Evolutionary conservation across 2,329 filamentous ascomycete genomes (phyloP).

Genomic region (Aspergillus bombycis): DNA sequence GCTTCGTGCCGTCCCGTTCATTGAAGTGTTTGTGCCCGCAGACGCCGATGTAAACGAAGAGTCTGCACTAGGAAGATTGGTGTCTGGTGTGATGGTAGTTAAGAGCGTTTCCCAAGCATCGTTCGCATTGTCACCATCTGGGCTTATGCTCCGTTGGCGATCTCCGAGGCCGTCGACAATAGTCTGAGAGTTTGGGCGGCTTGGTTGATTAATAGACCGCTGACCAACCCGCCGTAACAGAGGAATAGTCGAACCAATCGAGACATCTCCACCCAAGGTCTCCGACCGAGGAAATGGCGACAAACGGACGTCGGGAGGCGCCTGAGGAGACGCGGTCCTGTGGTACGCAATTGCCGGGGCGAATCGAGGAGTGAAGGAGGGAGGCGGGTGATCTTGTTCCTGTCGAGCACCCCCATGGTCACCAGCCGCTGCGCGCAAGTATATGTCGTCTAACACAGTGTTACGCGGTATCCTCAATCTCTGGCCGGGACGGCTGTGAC

Average conservation of each 20-base stretch:
- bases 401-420: slow-evolving; percentile 20
- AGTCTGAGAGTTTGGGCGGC: slow-evolving; percentile 24
- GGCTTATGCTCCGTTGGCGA: slow-evolving; percentile 79
- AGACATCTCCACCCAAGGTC: slow-evolving; percentile 22
- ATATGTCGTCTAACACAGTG: slow-evolving; percentile 32
- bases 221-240: slow-evolving; percentile 40
- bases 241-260: slow-evolving; percentile 27
- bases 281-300: slow-evolving; percentile 31
- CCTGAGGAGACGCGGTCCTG: slow-evolving; percentile 26
- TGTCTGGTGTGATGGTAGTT: slow-evolving; percentile 78
- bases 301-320: slow-evolving; percentile 24
- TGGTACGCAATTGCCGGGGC: slow-evolving; percentile 45
- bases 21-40: slow-evolving; percentile 31
- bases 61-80: slow-evolving; percentile 75
- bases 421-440: slow-evolving; percentile 26
- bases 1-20: slow-evolving; percentile 36
- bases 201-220: slow-evolving; percentile 32
- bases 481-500: slow-evolving; percentile 36
- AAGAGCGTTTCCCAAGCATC: slow-evolving; percentile 79
- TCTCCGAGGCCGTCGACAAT: slow-evolving; percentile 76
- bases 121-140: slow-evolving; percentile 55
- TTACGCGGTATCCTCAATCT: slow-evolving; percentile 42
- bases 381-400: slow-evolving; percentile 18
- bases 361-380: slow-evolving; percentile 47
- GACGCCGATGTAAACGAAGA: slow-evolving; percentile 75